Conservation (phyloP, 2,329 filamentous ascomycete genomes). For the Pseudogymnoascus sp. region DNA sequence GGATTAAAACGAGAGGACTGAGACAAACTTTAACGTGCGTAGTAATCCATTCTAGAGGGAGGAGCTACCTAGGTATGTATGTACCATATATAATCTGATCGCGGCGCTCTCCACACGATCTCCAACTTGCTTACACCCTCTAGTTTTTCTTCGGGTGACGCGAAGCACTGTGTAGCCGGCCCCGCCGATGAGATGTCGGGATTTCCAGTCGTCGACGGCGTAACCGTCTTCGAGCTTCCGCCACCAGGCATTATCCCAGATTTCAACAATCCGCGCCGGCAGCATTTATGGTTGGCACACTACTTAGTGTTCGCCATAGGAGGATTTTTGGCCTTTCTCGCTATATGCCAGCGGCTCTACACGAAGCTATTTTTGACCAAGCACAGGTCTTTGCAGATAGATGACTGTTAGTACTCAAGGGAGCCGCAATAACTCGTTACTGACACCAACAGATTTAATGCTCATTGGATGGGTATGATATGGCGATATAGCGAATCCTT, state of each 20-base stretch:
- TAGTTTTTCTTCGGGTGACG: background rate
- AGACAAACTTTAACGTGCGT: background rate
- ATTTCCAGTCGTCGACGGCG: constrained; percentile 10
- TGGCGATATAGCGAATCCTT: background rate
- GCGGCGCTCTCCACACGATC: background rate
- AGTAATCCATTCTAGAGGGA: background rate
- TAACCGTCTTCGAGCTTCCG: constrained; percentile 7
- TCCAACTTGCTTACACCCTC: background rate
- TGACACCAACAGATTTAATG: constrained; percentile 6
- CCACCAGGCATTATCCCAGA: constrained; percentile 12
- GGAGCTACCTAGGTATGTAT: background rate
- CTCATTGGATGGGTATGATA: constrained; percentile 8
- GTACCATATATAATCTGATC: background rate
- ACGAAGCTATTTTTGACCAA: constrained; percentile 12
- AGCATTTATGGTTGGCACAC: constrained; percentile 7
- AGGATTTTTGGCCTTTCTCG: constrained; percentile 12
- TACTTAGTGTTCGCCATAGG: constrained; percentile 12
- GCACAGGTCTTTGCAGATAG: constrained; percentile 8
- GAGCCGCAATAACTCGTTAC: background rate
- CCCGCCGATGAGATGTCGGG: background rate
- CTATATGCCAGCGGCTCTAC: constrained; percentile 15
- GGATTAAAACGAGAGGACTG: background rate
- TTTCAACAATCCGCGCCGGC: constrained; percentile 12
- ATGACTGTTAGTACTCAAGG: constrained; percentile 13
- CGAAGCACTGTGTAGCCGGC: background rate